Evolutionary conservation across 2,329 filamentous ascomycete species (phyloP).

Genomic region (Ophiostoma ips): DNA sequence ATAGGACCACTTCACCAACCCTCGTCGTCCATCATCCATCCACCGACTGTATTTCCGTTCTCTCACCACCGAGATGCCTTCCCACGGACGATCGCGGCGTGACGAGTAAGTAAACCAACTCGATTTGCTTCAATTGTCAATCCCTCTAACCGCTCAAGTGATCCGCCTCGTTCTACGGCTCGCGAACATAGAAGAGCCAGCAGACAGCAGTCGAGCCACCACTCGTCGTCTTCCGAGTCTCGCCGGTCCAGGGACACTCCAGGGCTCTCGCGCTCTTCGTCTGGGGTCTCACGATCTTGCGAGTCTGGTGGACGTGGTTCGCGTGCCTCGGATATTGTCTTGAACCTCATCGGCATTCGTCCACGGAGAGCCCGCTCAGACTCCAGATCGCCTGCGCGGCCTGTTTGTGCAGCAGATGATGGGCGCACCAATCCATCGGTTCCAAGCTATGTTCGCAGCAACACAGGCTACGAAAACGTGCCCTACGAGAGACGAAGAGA

Average conservation of each 20-base stretch:
- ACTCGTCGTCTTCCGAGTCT: not conserved
- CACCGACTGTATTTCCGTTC: too few species aligned
- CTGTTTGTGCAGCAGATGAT: not conserved
- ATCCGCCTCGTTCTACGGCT: not conserved
- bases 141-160: not conserved
- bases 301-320: not conserved
- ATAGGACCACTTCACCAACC: too few species aligned
- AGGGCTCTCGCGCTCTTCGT: not conserved
- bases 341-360: constrained; percentile 8
- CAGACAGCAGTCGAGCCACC: not conserved
- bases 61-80: not conserved
- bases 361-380: not conserved
- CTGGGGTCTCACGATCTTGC: not conserved
- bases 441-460: not conserved
- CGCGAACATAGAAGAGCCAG: not conserved
- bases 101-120: constrained; percentile 1
- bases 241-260: not conserved
- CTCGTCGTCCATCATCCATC: not conserved
- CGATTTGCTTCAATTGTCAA: too few species aligned
- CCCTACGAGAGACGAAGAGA: not conserved
- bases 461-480: not conserved
- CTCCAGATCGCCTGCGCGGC: not conserved
- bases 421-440: not conserved
- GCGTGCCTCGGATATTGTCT: constrained; percentile 3
- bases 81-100: not conserved